phyloP scores from a whole-genome alignment of 257 asterid genomes.

The Penstemon newberryi region DNA sequence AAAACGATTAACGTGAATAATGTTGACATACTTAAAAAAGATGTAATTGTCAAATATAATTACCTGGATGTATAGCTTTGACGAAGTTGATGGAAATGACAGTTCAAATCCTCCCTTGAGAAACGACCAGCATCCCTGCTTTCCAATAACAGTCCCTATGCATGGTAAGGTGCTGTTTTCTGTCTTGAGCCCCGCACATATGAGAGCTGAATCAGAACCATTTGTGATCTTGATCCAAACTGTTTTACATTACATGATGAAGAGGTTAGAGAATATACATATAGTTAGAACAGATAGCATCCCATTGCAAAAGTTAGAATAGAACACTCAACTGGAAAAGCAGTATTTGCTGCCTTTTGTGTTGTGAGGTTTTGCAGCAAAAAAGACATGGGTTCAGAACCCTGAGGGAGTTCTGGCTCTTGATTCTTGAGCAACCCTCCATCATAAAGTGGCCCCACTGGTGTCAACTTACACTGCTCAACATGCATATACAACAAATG shows the following conservation, averaged over 20 bases:
- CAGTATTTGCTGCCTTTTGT: constrained; percentile 43
- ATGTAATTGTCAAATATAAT: background rate
- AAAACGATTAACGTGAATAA: no score
- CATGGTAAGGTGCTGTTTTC: constrained; percentile 38
- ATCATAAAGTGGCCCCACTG: constrained; percentile 62
- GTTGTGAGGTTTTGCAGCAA: constrained; percentile 39
- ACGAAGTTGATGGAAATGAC: constrained; percentile 43
- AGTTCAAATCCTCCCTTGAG: constrained; percentile 75
- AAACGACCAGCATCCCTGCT: constrained; percentile 70
- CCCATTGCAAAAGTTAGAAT: no score
- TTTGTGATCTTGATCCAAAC: constrained; percentile 62
- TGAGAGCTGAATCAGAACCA: constrained; percentile 35
- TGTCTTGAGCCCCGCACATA: constrained; percentile 48
- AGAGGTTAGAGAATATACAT: background rate
- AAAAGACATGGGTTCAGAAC: constrained; percentile 26
- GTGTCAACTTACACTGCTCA: constrained; percentile 55
- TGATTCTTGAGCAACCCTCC: constrained; percentile 65
- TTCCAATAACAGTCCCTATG: constrained; percentile 66
- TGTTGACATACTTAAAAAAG: background rate
- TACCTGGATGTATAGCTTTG: constrained; percentile 52
- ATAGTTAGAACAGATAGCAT: no score
- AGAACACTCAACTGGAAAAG: constrained; percentile 59
- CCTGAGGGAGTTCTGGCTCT: constrained; percentile 17
- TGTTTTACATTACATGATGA: constrained; percentile 15
- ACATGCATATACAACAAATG: background rate